Base-by-base conservation (phyloP, 495 filamentous ascomycete species). In the Podospora didyma region DNA sequence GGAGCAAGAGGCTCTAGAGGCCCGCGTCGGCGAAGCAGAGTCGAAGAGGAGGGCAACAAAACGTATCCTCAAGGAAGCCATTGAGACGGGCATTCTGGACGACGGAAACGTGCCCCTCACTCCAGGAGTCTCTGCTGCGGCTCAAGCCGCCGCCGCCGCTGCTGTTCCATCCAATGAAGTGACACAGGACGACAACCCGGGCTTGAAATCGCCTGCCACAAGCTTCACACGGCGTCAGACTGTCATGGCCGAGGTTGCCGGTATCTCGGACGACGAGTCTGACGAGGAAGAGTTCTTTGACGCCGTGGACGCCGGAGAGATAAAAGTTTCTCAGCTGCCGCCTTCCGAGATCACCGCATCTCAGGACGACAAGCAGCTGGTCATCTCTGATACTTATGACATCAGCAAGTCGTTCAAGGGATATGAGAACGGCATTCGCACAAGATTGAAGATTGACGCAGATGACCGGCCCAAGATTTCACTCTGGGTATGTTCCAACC, bases 281-380 rank as follows among this genome's bases (percentile, higher is more conserved):
- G 94, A 86, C 28, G 88, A 92, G 51, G 94, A 96, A 53, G 91
- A 97, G 69, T 97, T 98, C 72, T 98, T 97, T 62, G 95, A 98
- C 75, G 95, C 95, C 14, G 86, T 97, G 24, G 94, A 94, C 72
- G 86, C 92, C 12, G 95, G 94, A 17, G 89, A 95, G 56, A 87
- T 97, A 45, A 86, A 95, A 58, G 88, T 94, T 21, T 77, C 82
- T 22, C 69, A 74, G 24, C 72, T 82, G 48, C 76, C 77, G 17
- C 74, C 80, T 16, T 68, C 72, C 6, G 73, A 80, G 31, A 60
- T 76, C 6, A 64, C 72, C 17, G 71, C 82, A 56, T 65, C 72
- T 2, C 64, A 72, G 2, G 63, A 68, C n/a, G 57, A 68, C 14
- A 62, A 69, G 12, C 75, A 78, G 49, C 64, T 71, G n/a, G 66